Evolutionary conservation across 768 basidiomycete species (phyloP), one percentile per base, ranked within the genome.

Genomic region (Termitomyces sp.): DNA sequence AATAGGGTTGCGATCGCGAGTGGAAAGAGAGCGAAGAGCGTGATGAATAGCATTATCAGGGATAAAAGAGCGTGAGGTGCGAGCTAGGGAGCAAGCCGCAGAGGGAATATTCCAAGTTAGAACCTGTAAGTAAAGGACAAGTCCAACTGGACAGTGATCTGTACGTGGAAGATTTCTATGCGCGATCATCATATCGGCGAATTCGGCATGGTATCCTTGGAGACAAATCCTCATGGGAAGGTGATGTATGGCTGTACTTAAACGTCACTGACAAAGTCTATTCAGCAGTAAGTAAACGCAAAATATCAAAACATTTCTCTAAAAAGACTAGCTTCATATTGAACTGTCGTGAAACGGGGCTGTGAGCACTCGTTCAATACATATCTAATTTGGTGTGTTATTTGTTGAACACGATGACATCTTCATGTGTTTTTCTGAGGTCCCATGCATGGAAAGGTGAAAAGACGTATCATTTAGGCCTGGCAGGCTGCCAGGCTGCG

Each of bases 21-120:
- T 7, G 22, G 20, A 42, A 45, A 24, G 33, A 60, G 55, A 63
- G 62, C 16, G 40, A 59, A 55, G 24, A 58, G 39, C 45, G 54
- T 2, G 15, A 63, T 13, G 7, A 53, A 54, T 32, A 61, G n/a
- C 62, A 66, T 63, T 44, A 44, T 35, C 35, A 49, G 39, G 28
- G 46, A 49, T 58, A 69, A 78, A 78, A 52, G 77, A 79, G 68
- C 64, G 77, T 70, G 72, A 67, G 65, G 71, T 70, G 76, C 71
- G 68, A 72, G 73, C 63, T 16, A 40, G 61, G 48, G 22, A 70
- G 71, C 71, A 20, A 20, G n/a, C 4, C 32, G 18, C 8, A 50
- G 49, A 50, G 18, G 32, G 3, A 50, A 44, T n/a, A 28, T 28
- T 28, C 28, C 2, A 28, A 28, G 4, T 28, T 28, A n/a, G 28